Percentiles rank a stretch among this genome's conserved stretches.
These are phyloP conservation scores for Epicoccum sorghinum DNA, from an alignment of 2,329 filamentous ascomycete genomes.

Conservation along the genomic window DNA sequence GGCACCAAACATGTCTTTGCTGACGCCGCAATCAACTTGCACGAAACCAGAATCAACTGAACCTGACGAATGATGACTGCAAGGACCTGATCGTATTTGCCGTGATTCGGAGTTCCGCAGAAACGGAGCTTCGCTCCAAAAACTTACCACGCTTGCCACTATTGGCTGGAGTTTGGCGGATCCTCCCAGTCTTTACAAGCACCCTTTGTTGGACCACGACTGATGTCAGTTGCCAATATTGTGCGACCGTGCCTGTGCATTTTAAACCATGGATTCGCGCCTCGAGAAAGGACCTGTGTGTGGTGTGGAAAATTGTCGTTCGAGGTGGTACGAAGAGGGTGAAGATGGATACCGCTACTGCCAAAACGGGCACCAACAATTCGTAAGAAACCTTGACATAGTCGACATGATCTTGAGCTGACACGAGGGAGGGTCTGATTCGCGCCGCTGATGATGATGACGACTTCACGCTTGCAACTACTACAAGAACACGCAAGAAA, in stretches of 20 bases:
- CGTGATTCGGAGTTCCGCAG: not conserved
- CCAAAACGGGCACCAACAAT: conserved; percentile 78
- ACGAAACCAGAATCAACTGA: not conserved
- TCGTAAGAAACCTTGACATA: conserved; percentile 56
- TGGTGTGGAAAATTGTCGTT: conserved; percentile 70
- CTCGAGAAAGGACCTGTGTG: conserved; percentile 48
- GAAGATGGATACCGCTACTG: conserved; percentile 82
- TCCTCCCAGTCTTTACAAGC: not conserved
- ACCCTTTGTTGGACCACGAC: not conserved
- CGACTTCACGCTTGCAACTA: conserved; percentile 67
- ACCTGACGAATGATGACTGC: too few relatives aligned
- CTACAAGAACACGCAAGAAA: conserved; percentile 59
- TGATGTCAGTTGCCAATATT: not conserved
- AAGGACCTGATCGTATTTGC: too few relatives aligned
- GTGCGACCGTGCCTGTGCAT: not conserved
- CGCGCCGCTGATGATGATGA: conserved; percentile 64
- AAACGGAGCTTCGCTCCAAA: too few relatives aligned
- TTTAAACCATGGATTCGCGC: conserved; percentile 16
- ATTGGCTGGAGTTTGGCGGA: conserved; percentile 1
- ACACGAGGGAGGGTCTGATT: conserved; percentile 30
- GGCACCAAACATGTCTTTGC: not conserved
- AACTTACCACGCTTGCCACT: not conserved
- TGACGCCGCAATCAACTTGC: not conserved
- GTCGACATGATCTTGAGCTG: not conserved
- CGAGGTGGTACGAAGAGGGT: conserved; percentile 68